A percentile compares a stretch with the other conserved stretches of the same genome.
Conservation (phyloP, 2,329 filamentous ascomycete genomes). For the Talaromyces piceae region DNA sequence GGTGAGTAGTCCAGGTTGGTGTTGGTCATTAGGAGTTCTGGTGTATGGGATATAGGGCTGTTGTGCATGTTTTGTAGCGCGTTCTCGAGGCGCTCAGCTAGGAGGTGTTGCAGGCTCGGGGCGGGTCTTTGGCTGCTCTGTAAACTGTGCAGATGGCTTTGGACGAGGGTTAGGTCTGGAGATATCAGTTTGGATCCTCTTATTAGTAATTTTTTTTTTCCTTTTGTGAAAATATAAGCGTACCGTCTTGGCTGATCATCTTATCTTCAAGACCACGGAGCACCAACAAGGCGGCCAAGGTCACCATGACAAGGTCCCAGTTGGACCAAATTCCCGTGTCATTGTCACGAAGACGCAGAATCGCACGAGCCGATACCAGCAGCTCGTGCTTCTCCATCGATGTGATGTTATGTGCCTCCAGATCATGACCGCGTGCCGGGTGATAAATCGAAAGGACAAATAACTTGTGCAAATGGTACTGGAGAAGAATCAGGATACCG, state of each 20-base stretch:
- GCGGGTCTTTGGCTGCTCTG: conserved; percentile 16
- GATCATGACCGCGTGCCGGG: conserved; percentile 22
- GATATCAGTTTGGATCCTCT: background rate
- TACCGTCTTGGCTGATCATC: conserved; percentile 23
- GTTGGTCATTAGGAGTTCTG: conserved; percentile 15
- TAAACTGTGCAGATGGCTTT: conserved; percentile 20
- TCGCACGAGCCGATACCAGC: conserved; percentile 23
- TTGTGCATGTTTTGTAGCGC: conserved; percentile 23
- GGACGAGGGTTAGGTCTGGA: conserved; percentile 19
- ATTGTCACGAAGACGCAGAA: conserved; percentile 21
- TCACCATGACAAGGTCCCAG: conserved; percentile 22
- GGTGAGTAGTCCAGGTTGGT: conserved; percentile 19
- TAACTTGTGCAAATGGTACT: conserved; percentile 25
- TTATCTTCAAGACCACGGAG: background rate
- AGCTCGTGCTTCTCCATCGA: conserved; percentile 21
- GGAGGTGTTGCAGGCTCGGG: conserved; percentile 20
- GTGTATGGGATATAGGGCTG: conserved; percentile 20
- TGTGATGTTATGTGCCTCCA: conserved; percentile 21
- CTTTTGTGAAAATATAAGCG: no score
- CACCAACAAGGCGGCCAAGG: conserved; percentile 2
- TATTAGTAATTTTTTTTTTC: no score
- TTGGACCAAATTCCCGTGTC: conserved; percentile 27
- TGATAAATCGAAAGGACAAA: conserved; percentile 26
- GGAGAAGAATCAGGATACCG: conserved; percentile 23
- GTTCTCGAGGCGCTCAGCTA: conserved; percentile 20